These are phyloP conservation scores for Carex littledalei DNA, from an alignment of 176 grass and related monocot species.

Conservation along the genomic window DNA sequence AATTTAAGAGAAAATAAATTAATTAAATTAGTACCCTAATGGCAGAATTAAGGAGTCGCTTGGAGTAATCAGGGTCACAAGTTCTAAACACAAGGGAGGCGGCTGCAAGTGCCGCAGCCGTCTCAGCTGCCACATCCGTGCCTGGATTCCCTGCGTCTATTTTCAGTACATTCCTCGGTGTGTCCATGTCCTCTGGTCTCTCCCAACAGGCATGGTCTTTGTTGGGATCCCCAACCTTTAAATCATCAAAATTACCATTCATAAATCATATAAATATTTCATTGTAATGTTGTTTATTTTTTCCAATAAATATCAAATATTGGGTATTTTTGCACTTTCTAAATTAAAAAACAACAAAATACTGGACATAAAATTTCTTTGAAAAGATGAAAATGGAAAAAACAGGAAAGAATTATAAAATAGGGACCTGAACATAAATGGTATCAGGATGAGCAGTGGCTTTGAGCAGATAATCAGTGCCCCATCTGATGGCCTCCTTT, in stretches of 20 bases:
- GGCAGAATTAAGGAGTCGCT: conserved; percentile 52
- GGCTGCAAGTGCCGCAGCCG: conserved; percentile 66
- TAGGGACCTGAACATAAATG: conserved; percentile 69
- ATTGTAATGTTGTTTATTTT: neutral
- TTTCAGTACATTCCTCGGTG: conserved; percentile 59
- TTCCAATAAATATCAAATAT: neutral
- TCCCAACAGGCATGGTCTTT: conserved; percentile 98
- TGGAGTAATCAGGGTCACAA: conserved; percentile 64
- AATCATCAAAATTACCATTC: neutral
- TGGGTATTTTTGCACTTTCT: neutral
- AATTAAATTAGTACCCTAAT: conserved; percentile 34
- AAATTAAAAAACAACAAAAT: neutral
- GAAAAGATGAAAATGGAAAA: neutral
- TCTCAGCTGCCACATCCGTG: conserved; percentile 84
- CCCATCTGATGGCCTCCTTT: conserved; percentile 72
- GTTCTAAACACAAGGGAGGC: conserved; percentile 83
- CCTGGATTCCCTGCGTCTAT: conserved; percentile 61
- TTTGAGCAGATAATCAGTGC: conserved; percentile 93
- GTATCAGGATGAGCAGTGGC: conserved; percentile 72
- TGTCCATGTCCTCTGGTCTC: conserved; percentile 98
- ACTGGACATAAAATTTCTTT: neutral
- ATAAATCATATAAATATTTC: neutral
- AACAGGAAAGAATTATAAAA: no score
- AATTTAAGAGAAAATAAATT: no score
- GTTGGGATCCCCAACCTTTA: conserved; percentile 75